phyloP scores from a whole-genome alignment of 1,284 basidiomycete genomes.

The Trametes pubescens region DNA sequence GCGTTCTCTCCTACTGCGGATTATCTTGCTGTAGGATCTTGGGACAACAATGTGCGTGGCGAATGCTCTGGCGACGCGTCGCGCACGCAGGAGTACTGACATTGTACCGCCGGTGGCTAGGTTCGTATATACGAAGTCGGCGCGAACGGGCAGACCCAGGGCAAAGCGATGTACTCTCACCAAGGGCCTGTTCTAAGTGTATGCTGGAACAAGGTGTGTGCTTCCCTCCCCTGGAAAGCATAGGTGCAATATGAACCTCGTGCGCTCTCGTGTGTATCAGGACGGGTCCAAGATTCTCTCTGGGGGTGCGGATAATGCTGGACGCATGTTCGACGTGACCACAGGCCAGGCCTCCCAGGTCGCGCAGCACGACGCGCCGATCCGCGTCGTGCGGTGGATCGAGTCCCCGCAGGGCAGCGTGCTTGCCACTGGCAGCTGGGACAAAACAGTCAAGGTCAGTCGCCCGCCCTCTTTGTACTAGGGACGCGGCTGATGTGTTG shows the following conservation, averaged over 20 bases:
- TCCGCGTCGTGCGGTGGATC: conserved; percentile 81
- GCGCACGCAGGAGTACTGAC: neutral
- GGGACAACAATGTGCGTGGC: conserved; percentile 76
- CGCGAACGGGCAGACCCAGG: conserved; percentile 65
- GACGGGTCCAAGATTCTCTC: conserved; percentile 87
- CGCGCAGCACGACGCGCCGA: conserved; percentile 86
- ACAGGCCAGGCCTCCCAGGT: conserved; percentile 79
- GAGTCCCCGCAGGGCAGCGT: conserved; percentile 74
- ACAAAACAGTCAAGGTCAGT: conserved; percentile 86
- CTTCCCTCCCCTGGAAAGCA: neutral
- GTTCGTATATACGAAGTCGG: conserved; percentile 72
- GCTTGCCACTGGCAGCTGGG: conserved; percentile 90
- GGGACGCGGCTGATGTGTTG: neutral
- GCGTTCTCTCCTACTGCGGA: conserved; percentile 72
- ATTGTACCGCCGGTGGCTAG: conserved; percentile 39
- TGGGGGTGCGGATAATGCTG: conserved; percentile 88
- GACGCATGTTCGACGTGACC: conserved; percentile 81
- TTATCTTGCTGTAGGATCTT: conserved; percentile 79
- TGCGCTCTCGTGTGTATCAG: conserved; percentile 43
- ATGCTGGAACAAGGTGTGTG: conserved; percentile 78
- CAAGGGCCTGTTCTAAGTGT: conserved; percentile 85
- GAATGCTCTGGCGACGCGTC: conserved; percentile 5
- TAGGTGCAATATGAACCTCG: neutral
- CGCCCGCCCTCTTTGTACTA: neutral
- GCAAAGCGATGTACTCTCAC: conserved; percentile 86